phyloP scores from a whole-genome alignment of 768 basidiomycete species.

The Tricholomella constricta region DNA sequence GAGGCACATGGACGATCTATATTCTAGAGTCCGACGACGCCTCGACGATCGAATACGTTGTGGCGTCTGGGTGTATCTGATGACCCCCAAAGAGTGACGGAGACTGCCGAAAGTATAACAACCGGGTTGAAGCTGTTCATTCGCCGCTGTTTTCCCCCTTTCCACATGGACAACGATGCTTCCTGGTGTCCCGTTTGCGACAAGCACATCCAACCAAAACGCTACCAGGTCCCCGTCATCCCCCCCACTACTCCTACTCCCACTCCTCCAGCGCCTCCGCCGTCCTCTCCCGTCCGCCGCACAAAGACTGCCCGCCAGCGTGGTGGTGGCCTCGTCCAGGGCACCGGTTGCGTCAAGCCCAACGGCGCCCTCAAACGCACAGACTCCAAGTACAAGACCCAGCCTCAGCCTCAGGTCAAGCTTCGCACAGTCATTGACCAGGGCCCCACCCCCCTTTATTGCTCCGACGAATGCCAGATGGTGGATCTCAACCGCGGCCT shows the following conservation, averaged over 20 bases:
- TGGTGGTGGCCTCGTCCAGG: slow-evolving; percentile 60
- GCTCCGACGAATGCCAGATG: slow-evolving; percentile 74
- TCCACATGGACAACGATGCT: slow-evolving; percentile 57
- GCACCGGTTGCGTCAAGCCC: slow-evolving; percentile 63
- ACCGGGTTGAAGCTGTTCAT: not conserved
- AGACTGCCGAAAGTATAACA: slow-evolving; percentile 34
- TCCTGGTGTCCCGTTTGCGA: slow-evolving; percentile 84
- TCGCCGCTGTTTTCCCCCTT: slow-evolving; percentile 16
- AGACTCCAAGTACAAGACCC: slow-evolving; percentile 26
- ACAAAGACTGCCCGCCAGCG: slow-evolving; percentile 37
- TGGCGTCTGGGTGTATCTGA: not conserved
- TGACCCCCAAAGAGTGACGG: not conserved
- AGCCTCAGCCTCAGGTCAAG: slow-evolving; percentile 37
- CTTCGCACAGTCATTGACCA: slow-evolving; percentile 77
- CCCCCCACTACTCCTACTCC: slow-evolving; percentile 22
- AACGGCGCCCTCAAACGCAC: slow-evolving; percentile 53
- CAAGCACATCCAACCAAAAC: slow-evolving; percentile 79
- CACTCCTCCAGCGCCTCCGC: slow-evolving; percentile 33
- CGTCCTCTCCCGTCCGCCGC: slow-evolving; percentile 36
- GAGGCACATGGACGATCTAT: not conserved
- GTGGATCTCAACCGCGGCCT: slow-evolving; percentile 53
- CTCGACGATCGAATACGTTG: slow-evolving; percentile 2
- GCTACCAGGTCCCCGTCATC: slow-evolving; percentile 56
- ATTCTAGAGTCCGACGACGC: not conserved
- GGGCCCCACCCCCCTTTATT: slow-evolving; percentile 79